Base-by-base conservation (phyloP, 2,329 filamentous ascomycete species). In the Scedosporium minutisporum region DNA sequence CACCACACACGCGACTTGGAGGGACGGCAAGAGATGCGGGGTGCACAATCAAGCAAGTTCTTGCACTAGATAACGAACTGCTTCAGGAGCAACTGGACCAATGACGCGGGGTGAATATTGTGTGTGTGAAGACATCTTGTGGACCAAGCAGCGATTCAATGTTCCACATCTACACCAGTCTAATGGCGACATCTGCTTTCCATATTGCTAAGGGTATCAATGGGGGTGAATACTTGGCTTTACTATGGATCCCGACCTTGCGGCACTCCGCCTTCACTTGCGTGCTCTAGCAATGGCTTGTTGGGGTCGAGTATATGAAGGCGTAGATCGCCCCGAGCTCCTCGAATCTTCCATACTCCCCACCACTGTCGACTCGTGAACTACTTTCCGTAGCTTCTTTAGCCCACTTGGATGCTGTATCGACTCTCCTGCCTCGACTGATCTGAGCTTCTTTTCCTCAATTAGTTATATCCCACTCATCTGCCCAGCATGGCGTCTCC, bases 401-500 rank as follows among this genome's bases (percentile, higher is more conserved):
- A 57, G 23, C 27, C 55, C 16, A 16, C 33, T 14, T 58, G n/a
- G 9, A 41, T 12, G 12, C 21, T 23, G 7, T 55, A 23, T 25
- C 23, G n/a, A 4, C 12, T 3, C 23, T 23, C 23, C 14, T 25
- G 23, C 23, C 51, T 27, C 12, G 12, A 14, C 12, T 6, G 12
- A 18, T 27, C 21, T 46, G 6, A 14, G 18, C 12, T n/a, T 25
- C 29, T 21, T 18, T 44, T 25, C 12, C 18, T 21, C 14, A 12
- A n/a, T 44, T 21, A 25, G 9, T 9, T 38, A 60, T 14, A 60
- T 59, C n/a, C 23, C 48, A 41, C n/a, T 4, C n/a, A 10, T 25
- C 16, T 25, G 48, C 9, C 63, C 62, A 68, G 60, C 66, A 73
- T 73, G 69, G 67, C 64, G 64, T 67, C 67, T 64, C 65, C 74